Evolutionary conservation across 2,329 filamentous ascomycete species (phyloP).

Genomic region (Trichophaea hybrida): DNA sequence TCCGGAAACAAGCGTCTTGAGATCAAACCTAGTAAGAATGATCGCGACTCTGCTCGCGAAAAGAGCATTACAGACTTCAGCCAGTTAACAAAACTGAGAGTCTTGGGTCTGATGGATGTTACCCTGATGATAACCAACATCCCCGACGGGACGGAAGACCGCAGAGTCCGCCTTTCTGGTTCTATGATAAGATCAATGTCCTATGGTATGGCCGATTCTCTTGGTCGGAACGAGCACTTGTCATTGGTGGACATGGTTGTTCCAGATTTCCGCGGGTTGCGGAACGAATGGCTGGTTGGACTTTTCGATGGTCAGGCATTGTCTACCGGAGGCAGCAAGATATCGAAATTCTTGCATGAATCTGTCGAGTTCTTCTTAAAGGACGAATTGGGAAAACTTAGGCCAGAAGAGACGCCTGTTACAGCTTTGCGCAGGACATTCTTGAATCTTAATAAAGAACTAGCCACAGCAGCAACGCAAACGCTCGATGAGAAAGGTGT

Average conservation of each 20-base stretch:
- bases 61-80: slow-evolving; percentile 75
- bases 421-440: slow-evolving; percentile 82
- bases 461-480: slow-evolving; percentile 71
- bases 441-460: slow-evolving; percentile 79
- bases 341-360: slow-evolving; percentile 92
- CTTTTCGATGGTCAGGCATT: slow-evolving; percentile 91
- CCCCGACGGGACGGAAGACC: slow-evolving; percentile 87
- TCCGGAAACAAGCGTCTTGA: slow-evolving; percentile 94
- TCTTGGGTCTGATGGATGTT: slow-evolving; percentile 93
- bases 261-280: slow-evolving; percentile 75
- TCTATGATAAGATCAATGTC: slow-evolving; percentile 78
- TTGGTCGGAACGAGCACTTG: slow-evolving; percentile 84
- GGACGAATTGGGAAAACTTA: slow-evolving; percentile 60
- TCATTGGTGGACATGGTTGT: slow-evolving; percentile 94
- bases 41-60: slow-evolving; percentile 54
- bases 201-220: slow-evolving; percentile 93
- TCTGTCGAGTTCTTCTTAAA: slow-evolving; percentile 79
- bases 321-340: slow-evolving; percentile 78
- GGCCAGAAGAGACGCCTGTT: slow-evolving; percentile 56
- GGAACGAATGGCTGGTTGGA: slow-evolving; percentile 81
- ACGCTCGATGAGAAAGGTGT: slow-evolving; percentile 59
- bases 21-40: slow-evolving; percentile 64
- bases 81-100: slow-evolving; percentile 64
- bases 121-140: slow-evolving; percentile 86
- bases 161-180: slow-evolving; percentile 91